phyloP scores from a whole-genome alignment of 495 filamentous ascomycete species.

The Cryomyces minteri region DNA sequence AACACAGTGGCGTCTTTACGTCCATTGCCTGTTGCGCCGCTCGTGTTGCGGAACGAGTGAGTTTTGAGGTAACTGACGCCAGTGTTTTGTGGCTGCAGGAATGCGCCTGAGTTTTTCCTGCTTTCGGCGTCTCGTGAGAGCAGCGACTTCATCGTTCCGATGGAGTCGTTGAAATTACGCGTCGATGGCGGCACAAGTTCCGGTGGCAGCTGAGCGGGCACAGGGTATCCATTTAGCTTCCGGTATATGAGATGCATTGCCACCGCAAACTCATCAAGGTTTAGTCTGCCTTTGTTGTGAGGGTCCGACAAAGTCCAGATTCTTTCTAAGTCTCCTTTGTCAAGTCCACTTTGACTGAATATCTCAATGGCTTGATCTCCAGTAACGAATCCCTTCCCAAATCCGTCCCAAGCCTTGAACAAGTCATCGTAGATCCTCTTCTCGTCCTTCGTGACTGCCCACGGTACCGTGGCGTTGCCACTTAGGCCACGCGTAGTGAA shows the following conservation, averaged over 20 bases:
- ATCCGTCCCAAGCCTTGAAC: conserved; percentile 93
- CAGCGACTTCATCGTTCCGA: conserved; percentile 82
- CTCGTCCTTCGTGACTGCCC: conserved; percentile 98
- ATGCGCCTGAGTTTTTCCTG: conserved; percentile 65
- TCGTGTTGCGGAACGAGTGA: conserved; percentile 64
- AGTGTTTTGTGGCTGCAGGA: conserved; percentile 85
- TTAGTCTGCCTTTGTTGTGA: conserved; percentile 77
- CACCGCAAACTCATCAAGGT: conserved; percentile 96
- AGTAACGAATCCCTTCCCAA: conserved; percentile 81
- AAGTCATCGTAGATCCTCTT: conserved; percentile 94
- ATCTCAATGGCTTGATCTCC: conserved; percentile 95
- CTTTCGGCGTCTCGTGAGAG: conserved; percentile 79
- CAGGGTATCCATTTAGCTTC: conserved; percentile 85
- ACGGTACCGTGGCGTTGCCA: conserved; percentile 89
- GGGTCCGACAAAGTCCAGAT: conserved; percentile 94
- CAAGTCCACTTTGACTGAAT: conserved; percentile 87
- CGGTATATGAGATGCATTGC: conserved; percentile 99
- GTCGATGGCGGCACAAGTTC: conserved; percentile 93
- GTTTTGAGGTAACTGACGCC: conserved; percentile 94
- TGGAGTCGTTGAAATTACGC: conserved; percentile 79
- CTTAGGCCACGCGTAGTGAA: conserved; percentile 78
- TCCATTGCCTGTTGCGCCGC: conserved; percentile 22
- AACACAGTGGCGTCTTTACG: conserved; percentile 94
- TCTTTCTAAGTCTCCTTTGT: conserved; percentile 71
- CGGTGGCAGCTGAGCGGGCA: conserved; percentile 78